These are phyloP conservation scores for Rostrohypoxylon terebratum DNA, from an alignment of 495 filamentous ascomycete genomes.

Conservation along the genomic window DNA sequence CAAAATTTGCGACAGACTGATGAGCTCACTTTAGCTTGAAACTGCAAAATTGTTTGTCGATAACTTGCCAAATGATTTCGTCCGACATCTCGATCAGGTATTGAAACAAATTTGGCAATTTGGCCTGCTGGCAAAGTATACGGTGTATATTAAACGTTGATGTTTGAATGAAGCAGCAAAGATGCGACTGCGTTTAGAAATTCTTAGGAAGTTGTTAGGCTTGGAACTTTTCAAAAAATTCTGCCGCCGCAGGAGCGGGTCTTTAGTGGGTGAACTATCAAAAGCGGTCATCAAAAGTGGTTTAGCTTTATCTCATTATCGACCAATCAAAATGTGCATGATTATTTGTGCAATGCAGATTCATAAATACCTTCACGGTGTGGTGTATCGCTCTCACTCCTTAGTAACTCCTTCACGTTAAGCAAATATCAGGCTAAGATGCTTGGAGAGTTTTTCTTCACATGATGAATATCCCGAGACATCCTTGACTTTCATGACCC, in stretches of 20 bases:
- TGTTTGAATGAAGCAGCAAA: neutral
- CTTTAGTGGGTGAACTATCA: neutral
- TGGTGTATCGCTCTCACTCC: constrained; percentile 11
- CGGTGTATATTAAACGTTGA: neutral
- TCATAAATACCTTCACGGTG: constrained; percentile 4
- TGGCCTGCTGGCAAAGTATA: neutral
- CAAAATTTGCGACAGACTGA: constrained; percentile 23
- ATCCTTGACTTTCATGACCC: neutral
- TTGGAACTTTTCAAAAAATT: constrained; percentile 38
- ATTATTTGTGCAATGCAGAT: neutral
- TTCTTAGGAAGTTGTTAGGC: constrained; percentile 24
- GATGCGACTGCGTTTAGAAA: constrained; percentile 10
- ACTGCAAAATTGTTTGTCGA: constrained; percentile 89
- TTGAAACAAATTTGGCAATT: neutral
- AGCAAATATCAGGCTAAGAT: neutral
- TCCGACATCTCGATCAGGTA: constrained; percentile 75
- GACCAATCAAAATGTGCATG: constrained; percentile 19
- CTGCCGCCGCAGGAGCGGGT: constrained; percentile 28
- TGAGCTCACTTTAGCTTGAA: constrained; percentile 89
- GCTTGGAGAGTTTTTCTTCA: neutral
- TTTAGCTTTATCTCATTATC: neutral
- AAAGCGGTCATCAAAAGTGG: constrained; percentile 29
- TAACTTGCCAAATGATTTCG: constrained; percentile 97
- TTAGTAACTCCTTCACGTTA: neutral
- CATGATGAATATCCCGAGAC: neutral